Base-by-base conservation (phyloP, 108 stramenopile genomes). In the Pelagomonas calceolata region DNA sequence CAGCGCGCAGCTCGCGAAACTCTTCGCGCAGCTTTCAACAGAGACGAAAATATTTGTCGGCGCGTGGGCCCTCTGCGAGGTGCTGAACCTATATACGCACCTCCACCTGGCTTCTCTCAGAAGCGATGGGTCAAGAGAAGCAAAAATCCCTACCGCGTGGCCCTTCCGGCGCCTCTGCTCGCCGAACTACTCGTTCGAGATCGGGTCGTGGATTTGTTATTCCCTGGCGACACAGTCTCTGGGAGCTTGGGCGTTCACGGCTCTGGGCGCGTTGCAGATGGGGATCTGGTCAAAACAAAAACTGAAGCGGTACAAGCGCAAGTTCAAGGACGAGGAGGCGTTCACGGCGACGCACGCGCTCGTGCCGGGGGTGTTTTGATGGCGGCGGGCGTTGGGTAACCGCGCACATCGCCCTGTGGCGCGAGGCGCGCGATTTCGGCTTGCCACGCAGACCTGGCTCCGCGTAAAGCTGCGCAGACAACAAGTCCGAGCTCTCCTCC, bases 131-230 rank as follows among this genome's bases (percentile, higher is more conserved):
- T 31, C 43, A 46, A 5, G 29, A 9, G 68, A 66, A 4, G 70
- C 64, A 36, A 18, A 30, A 17, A 31, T 69, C 66, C 73, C 74
- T 32, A 32, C 31, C 32, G 73, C 73, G n/a, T 73, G 66, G 65
- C 68, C 74, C 26, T 78, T 78, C 65, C n/a, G 29, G 33, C 31
- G 36, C 36, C 46, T 71, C 12, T 37, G 69, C 69, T 75, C 73
- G 69, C 78, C 78, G 46, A 78, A 78, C 78, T 78, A 78, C 73
- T 30, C 45, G 34, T 78, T 74, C 45, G 78, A 78, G 67, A 44
- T 78, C 43, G 4, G 51, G 17, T 68, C 72, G 14, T 78, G 78
- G 78, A 0, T 70, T 0, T 36, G 26, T 9, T 78, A 70, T 64
- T 34, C 73, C 64, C 34, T 64, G 37, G 63, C 71, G 64, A 65